Evolutionary conservation across 176 grass and related monocot genomes (phyloP), one percentile per base, ranked within the genome.

Genomic region (Paspalum vaginatum): DNA sequence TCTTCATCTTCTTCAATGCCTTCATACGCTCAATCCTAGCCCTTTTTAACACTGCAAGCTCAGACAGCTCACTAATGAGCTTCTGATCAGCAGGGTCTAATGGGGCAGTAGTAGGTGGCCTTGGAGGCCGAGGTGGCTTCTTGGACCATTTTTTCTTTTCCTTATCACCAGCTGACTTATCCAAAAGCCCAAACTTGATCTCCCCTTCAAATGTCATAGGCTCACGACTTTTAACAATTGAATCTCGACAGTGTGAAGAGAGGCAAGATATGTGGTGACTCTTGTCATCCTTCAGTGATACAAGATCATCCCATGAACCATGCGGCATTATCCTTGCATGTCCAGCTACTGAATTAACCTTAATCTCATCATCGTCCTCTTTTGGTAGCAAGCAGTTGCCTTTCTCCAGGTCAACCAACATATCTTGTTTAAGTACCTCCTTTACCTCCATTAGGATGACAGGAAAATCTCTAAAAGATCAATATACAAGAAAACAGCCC

Each of bases 11-110:
- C 69, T 90, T 97, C 66, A 90, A 70, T 4, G 81, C 62, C 66
- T 91, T 97, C 90, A 93, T 93, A 25, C 90, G 80, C 68, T 93
- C 93, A 74, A 91, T 64, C 63, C 93, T 85, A 69, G 93, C 93
- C 83, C 84, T 83, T 55, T 93, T 97, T 15, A 90, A 49, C 66
- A 81, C 75, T 14, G 93, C 75, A 25, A 93, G 85, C 63, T 97
- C 90, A 45, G 93, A 90, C 4, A 93, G 75, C 83, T 92, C 93
- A 72, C 59, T 89, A 6, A 97, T 88, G 70, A 97, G 64, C 74
- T 91, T 90, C 83, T 82, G 90, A 48, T 97, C 93, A 2, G 85
- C 76, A 52, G 88, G 76, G 53, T 93, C 93, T 46, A 97, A 59
- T 8, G 85, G 58, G 9, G 68, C 65, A 48, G 22, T 26, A 55